Evolutionary conservation across 257 asterid genomes (phyloP).

Genomic region (Osmanthus fragrans): DNA sequence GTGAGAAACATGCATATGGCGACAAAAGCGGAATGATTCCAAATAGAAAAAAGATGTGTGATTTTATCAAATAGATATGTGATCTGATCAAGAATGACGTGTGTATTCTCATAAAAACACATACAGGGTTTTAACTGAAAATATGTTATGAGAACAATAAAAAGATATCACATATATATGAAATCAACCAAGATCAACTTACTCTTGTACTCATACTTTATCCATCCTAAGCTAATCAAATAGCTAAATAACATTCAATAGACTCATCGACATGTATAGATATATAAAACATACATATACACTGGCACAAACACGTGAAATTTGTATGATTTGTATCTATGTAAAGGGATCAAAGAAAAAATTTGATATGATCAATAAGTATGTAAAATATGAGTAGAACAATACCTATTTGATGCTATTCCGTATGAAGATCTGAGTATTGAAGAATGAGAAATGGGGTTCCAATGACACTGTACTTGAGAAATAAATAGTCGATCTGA

Average conservation of each 20-base stretch:
- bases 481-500: neutral
- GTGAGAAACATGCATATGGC: neutral
- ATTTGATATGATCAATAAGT: neutral
- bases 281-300: no score
- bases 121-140: neutral
- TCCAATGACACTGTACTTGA: neutral
- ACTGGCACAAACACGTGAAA: neutral
- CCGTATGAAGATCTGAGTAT: neutral
- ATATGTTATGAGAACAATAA: neutral
- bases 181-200: neutral
- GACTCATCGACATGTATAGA: neutral
- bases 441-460: neutral
- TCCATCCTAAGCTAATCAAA: neutral
- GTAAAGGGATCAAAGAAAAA: neutral
- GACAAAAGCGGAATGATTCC: neutral
- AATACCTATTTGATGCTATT: neutral
- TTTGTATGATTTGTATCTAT: neutral
- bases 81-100: neutral
- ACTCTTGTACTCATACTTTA: neutral
- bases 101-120: neutral
- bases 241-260: neutral
- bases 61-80: neutral
- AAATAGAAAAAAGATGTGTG: neutral
- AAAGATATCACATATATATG: neutral
- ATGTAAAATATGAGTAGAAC: neutral